A percentile compares a stretch with the other conserved stretches of the same genome.
These are phyloP conservation scores for Podospora pseudoanserina DNA, from an alignment of 495 filamentous ascomycete genomes.

Conservation along the genomic window DNA sequence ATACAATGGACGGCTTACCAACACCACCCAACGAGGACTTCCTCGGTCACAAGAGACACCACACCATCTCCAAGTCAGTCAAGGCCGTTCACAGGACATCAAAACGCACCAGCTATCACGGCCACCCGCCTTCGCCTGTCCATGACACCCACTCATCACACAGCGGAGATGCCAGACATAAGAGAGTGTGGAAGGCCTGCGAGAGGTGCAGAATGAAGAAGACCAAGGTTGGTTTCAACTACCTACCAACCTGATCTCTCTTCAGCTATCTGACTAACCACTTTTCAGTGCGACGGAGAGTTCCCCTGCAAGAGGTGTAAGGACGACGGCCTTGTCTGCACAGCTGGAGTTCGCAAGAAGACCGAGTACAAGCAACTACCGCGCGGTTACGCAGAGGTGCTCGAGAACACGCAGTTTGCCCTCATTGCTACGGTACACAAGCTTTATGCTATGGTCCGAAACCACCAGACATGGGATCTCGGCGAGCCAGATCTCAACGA, in stretches of 20 bases:
- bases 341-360: constrained; percentile 56
- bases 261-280: neutral
- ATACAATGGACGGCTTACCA: constrained; percentile 45
- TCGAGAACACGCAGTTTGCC: constrained; percentile 56
- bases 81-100: constrained; percentile 29
- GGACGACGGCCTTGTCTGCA: constrained; percentile 56
- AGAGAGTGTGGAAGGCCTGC: constrained; percentile 68
- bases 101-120: constrained; percentile 32
- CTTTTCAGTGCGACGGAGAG: constrained; percentile 55
- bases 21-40: constrained; percentile 46
- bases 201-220: constrained; percentile 71
- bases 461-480: constrained; percentile 50
- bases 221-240: constrained; percentile 51
- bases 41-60: constrained; percentile 34
- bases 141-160: constrained; percentile 31
- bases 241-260: neutral
- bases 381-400: constrained; percentile 55
- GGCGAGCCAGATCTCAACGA: constrained; percentile 56
- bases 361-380: constrained; percentile 58
- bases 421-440: constrained; percentile 56
- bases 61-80: constrained; percentile 28
- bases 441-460: constrained; percentile 56
- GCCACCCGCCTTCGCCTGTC: constrained; percentile 28
- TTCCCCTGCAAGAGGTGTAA: constrained; percentile 66
- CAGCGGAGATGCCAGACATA: constrained; percentile 48